Percentiles rank a stretch among this genome's conserved stretches.
Evolutionary conservation across 805 yeast species (phyloP).

Genomic region (Pichia gijzeniarum): DNA sequence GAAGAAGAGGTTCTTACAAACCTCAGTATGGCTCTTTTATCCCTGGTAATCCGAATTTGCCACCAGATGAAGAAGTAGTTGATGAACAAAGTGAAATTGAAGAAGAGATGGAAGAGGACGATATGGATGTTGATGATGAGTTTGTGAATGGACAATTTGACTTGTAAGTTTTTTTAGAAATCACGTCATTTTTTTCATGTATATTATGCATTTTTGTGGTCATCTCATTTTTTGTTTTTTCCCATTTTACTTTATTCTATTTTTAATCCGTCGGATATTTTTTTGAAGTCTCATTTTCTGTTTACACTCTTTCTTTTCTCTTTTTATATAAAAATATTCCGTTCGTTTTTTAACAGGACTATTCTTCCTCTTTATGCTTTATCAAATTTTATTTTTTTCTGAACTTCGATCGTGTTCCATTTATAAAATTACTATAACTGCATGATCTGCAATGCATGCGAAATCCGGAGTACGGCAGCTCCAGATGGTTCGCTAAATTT

Average conservation of each 20-base stretch:
- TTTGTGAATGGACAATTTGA: conserved; percentile 89
- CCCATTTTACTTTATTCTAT: neutral
- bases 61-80: conserved; percentile 79
- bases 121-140: conserved; percentile 57
- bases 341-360: too few species aligned
- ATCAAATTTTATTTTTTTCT: too few species aligned
- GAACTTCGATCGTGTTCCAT: too few species aligned
- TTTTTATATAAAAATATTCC: too few species aligned
- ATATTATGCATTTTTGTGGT: neutral
- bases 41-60: conserved; percentile 72
- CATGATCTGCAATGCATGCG: too few species aligned
- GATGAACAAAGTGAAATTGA: conserved; percentile 55
- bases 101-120: conserved; percentile 41
- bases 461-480: too few species aligned
- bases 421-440: too few species aligned
- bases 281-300: neutral
- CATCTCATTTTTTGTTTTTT: too few species aligned
- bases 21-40: conserved; percentile 58
- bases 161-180: conserved; percentile 33
- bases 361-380: too few species aligned
- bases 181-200: neutral
- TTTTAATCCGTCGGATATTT: neutral
- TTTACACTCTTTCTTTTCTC: neutral
- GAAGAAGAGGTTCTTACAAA: conserved; percentile 34
- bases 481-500: neutral